These are phyloP conservation scores for Colletotrichum spinosum DNA, from an alignment of 2,329 filamentous ascomycete genomes.

Conservation along the genomic window DNA sequence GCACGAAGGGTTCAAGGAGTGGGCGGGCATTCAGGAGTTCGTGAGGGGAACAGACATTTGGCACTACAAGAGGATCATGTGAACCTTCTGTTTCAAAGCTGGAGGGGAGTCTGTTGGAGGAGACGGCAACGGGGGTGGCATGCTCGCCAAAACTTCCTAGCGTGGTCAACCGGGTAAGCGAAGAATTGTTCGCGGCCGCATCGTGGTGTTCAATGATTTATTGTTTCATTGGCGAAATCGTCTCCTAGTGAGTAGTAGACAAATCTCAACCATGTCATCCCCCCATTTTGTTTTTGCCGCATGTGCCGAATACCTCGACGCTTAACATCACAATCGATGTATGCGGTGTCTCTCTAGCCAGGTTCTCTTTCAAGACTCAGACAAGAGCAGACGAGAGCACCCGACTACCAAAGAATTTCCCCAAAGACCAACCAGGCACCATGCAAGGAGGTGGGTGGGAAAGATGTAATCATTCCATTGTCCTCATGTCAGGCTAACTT, in stretches of 20 bases:
- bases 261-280: neutral
- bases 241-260: constrained; percentile 41
- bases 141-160: no score
- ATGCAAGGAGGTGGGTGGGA: constrained; percentile 3
- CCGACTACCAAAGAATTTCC: neutral
- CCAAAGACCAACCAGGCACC: constrained; percentile 28
- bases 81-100: neutral
- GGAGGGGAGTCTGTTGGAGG: neutral
- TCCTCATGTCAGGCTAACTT: constrained; percentile 28
- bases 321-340: constrained; percentile 54
- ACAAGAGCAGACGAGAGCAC: neutral
- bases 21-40: constrained; percentile 39
- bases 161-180: no score
- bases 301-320: constrained; percentile 60
- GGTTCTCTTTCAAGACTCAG: constrained; percentile 9
- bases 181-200: neutral
- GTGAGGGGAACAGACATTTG: constrained; percentile 42
- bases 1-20: constrained; percentile 41
- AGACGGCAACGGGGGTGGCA: neutral
- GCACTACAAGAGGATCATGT: constrained; percentile 48
- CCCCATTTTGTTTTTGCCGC: constrained; percentile 56
- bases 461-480: constrained; percentile 28
- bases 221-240: constrained; percentile 36
- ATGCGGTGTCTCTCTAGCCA: constrained; percentile 41
- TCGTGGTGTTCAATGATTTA: constrained; percentile 37